These are phyloP conservation scores for Ustilago lituana DNA, from an alignment of 1,284 basidiomycete genomes.

Conservation along the genomic window DNA sequence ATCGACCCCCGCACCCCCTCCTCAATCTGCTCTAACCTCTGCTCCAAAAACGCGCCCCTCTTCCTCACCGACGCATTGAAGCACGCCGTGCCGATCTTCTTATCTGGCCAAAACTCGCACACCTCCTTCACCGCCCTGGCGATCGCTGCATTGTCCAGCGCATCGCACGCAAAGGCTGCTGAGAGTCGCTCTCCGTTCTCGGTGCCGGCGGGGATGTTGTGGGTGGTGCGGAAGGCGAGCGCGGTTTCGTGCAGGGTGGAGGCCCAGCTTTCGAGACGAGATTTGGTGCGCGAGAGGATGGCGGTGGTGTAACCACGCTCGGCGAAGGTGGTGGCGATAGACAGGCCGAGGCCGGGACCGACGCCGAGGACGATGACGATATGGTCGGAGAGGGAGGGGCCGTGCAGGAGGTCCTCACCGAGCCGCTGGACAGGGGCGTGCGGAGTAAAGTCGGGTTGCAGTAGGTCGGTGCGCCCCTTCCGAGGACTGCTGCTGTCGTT, in stretches of 20 bases:
- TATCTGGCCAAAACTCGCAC: conserved; percentile 32
- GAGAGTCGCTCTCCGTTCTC: conserved; percentile 21
- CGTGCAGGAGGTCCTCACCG: conserved; percentile 43
- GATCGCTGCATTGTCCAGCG: conserved; percentile 39
- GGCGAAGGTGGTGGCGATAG: conserved; percentile 51
- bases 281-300: conserved; percentile 49
- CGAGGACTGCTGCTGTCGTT: conserved; percentile 13
- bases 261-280: conserved; percentile 45
- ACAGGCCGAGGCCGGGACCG: conserved; percentile 53
- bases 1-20: conserved; percentile 47
- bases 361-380: conserved; percentile 54
- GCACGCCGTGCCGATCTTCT: conserved; percentile 50
- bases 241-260: conserved; percentile 26
- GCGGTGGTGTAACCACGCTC: conserved; percentile 52
- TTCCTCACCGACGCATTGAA: conserved; percentile 56
- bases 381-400: conserved; percentile 37
- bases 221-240: conserved; percentile 7
- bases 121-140: conserved; percentile 19
- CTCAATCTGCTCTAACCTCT: conserved; percentile 31
- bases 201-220: not conserved
- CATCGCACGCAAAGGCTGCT: conserved; percentile 54
- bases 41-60: conserved; percentile 45
- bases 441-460: conserved; percentile 36
- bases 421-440: conserved; percentile 28
- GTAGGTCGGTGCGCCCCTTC: conserved; percentile 33